phyloP scores from a whole-genome alignment of 2,329 filamentous ascomycete genomes.

The Epichloe festucae region DNA sequence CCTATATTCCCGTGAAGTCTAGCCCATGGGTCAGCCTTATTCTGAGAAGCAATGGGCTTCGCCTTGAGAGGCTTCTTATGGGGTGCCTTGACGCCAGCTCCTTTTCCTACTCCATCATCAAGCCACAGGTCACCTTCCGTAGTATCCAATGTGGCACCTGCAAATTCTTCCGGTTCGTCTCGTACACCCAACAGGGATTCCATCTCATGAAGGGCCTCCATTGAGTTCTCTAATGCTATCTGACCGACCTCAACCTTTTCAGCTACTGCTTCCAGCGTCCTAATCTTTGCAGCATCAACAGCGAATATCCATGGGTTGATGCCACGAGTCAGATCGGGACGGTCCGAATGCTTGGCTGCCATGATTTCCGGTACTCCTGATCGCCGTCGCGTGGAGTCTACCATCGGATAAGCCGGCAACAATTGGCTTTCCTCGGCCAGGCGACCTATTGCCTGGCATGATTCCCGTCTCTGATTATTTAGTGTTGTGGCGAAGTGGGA shows the following conservation, averaged over 20 bases:
- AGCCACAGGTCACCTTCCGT: slow-evolving; percentile 24
- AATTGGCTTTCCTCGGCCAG: slow-evolving; percentile 51
- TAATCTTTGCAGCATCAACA: slow-evolving; percentile 45
- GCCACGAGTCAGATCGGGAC: slow-evolving; percentile 26
- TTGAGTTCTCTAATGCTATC: slow-evolving; percentile 39
- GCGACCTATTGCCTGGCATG: slow-evolving; percentile 35
- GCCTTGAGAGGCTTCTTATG: slow-evolving; percentile 6
- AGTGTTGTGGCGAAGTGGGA: slow-evolving; percentile 40
- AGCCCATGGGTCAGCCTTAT: slow-evolving; percentile 33
- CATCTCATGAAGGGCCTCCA: slow-evolving; percentile 35
- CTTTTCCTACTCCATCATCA: slow-evolving; percentile 14
- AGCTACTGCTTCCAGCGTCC: slow-evolving; percentile 43
- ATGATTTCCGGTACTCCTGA: slow-evolving; percentile 33
- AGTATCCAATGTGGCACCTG: slow-evolving; percentile 10
- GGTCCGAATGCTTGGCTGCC: slow-evolving; percentile 21
- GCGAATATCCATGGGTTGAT: slow-evolving; percentile 47
- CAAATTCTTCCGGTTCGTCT: slow-evolving; percentile 11
- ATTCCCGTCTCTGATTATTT: slow-evolving; percentile 36
- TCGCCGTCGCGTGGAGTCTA: slow-evolving; percentile 20
- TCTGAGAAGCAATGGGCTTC: slow-evolving; percentile 9
- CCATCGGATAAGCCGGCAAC: slow-evolving; percentile 37
- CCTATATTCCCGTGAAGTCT: slow-evolving; percentile 40
- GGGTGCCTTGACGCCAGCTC: neutral
- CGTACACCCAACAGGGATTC: slow-evolving; percentile 32
- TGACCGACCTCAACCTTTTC: slow-evolving; percentile 48